Base-by-base conservation (phyloP, 2,329 filamentous ascomycete species). In the Fusarium continuum region DNA sequence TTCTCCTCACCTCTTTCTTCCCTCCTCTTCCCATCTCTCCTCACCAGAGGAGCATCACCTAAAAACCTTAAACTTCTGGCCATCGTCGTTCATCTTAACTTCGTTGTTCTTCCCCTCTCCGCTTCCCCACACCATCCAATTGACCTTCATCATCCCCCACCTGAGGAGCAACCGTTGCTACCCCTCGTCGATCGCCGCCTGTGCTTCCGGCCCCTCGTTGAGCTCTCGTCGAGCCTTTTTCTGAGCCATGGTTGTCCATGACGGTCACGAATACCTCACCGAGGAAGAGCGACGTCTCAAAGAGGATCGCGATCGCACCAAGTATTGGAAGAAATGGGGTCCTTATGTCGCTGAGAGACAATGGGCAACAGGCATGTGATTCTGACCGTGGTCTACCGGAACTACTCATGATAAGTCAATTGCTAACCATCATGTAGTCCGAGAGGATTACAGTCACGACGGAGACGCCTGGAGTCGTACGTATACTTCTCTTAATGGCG, bases 321-420 rank as follows among this genome's bases (percentile, higher is more conserved):
- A 92, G 77, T 98, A 98, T 82, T 98, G 94, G 94, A 98, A 98
- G 86, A 92, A 90, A 87, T 97, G 93, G 93, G 94, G 94, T 51
- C 90, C 93, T 20, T 98, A 97, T 74, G 89, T 96, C 70, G 88
- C 93, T 51, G 94, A 98, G 81, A 85, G 93, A 74, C 93, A 97
- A 81, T 97, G 94, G 94, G 93, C 93, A 55, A 97, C 93, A 68
- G 93, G 91, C 91, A 80, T 74, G 85, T 72, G 54, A 59, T 51
- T 38, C 22, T 29, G 11, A 34, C 32, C 36, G 20, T 34, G 35
- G 25, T 44, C 58, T 56, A 47, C 29, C 41, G 26, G 20, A 22
- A 22, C 31, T 20, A 45, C 43, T 41, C 38, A 45, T 59, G 47
- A 49, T 62, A 52, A 56, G 40, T 36, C 58, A 61, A 62, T 44